Percentiles rank a stretch among this genome's conserved stretches.
Evolutionary conservation across 768 basidiomycete species (phyloP).

Genomic region (Pilatotrama ljubarskyi): DNA sequence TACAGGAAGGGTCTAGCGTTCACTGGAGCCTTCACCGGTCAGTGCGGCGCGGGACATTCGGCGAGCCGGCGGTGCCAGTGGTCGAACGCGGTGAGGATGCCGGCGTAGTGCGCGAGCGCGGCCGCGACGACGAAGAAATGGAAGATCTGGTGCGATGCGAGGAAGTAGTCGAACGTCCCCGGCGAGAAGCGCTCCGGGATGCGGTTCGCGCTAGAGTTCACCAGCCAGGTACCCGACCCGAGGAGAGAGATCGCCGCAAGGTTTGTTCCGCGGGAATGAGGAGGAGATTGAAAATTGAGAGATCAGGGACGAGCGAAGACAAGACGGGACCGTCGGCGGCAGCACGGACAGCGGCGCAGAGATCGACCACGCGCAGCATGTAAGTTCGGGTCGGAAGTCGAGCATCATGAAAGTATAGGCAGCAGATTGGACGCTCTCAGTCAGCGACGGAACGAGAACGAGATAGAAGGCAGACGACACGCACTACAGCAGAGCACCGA

Average conservation of each 20-base stretch:
- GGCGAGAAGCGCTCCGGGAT: slow-evolving; percentile 76
- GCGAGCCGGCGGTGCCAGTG: slow-evolving; percentile 50
- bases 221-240: not conserved
- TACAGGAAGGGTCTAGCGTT: not conserved
- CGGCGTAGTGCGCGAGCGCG: slow-evolving; percentile 64
- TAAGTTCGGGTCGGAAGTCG: not conserved
- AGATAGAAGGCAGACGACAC: slow-evolving; percentile 30
- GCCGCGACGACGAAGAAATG: slow-evolving; percentile 78
- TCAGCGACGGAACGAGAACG: not conserved
- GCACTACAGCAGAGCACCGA: slow-evolving; percentile 81
- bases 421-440: not conserved
- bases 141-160: slow-evolving; percentile 89
- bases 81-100: slow-evolving; percentile 55
- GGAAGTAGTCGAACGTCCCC: slow-evolving; percentile 77
- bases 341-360: not conserved
- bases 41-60: slow-evolving; percentile 9
- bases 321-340: not conserved
- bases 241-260: not conserved
- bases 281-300: not conserved
- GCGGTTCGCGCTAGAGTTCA: slow-evolving; percentile 65
- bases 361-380: not conserved
- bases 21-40: not conserved
- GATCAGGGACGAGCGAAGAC: not conserved
- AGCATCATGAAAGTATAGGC: not conserved
- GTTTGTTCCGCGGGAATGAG: slow-evolving; percentile 10